A percentile compares a stretch with the other conserved stretches of the same genome.
Evolutionary conservation across 1,139 yeast genomes (phyloP).

Genomic region (Lodderomyces parapsilosis): DNA sequence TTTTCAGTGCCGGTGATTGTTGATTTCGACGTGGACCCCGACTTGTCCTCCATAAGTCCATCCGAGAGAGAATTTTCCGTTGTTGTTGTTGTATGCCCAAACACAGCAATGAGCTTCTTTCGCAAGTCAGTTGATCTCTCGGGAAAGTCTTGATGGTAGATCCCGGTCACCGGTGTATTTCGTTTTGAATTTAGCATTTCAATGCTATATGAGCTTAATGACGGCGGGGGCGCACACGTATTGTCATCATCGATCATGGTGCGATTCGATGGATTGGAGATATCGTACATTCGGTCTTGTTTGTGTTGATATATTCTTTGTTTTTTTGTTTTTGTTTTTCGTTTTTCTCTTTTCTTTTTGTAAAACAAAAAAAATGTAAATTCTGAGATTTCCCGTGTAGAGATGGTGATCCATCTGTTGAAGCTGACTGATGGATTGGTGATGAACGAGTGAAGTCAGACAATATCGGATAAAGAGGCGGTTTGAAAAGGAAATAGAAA

Average conservation of each 20-base stretch:
- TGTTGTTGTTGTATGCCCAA: constrained; percentile 17
- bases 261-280: constrained; percentile 8
- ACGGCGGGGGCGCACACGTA: constrained; percentile 60
- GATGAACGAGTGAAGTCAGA: no score
- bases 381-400: no score
- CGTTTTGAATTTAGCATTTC: constrained; percentile 31
- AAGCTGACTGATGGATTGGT: no score
- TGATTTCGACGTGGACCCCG: constrained; percentile 8
- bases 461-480: no score
- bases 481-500: neutral
- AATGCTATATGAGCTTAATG: constrained; percentile 54
- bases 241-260: constrained; percentile 40
- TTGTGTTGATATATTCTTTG: neutral
- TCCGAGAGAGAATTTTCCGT: constrained; percentile 6
- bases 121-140: constrained; percentile 20
- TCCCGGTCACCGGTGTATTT: constrained; percentile 9
- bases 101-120: constrained; percentile 35
- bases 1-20: constrained; percentile 4
- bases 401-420: no score
- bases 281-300: constrained; percentile 1
- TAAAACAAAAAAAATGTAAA: neutral
- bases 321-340: neutral
- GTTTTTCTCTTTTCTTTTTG: no score
- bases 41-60: constrained; percentile 13
- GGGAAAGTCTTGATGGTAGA: constrained; percentile 13